phyloP scores from a whole-genome alignment of 495 filamentous ascomycete species.

The Platismatia glauca region DNA sequence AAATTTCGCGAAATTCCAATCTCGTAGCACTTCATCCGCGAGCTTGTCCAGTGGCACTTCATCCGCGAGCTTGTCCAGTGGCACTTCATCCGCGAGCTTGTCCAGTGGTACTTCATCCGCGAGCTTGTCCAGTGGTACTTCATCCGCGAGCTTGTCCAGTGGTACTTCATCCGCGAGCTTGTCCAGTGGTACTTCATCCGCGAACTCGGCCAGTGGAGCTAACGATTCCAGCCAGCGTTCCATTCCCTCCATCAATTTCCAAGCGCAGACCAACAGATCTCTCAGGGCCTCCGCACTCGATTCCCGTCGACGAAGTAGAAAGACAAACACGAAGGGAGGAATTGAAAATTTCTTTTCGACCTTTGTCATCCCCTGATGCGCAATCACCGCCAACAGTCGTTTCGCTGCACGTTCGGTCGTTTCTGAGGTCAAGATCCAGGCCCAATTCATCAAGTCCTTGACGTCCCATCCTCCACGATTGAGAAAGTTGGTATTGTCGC shows the following conservation, averaged over 20 bases:
- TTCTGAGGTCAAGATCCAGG: constrained; percentile 44
- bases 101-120: constrained; percentile 15
- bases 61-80: constrained; percentile 9
- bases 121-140: constrained; percentile 17
- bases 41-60: constrained; percentile 13
- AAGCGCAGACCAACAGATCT: constrained; percentile 18
- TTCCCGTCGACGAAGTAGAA: constrained; percentile 39
- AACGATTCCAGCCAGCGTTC: neutral
- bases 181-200: constrained; percentile 15
- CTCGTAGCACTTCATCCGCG: constrained; percentile 12
- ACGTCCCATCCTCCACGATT: constrained; percentile 32
- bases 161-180: constrained; percentile 6
- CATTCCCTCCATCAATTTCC: constrained; percentile 10
- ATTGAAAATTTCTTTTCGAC: constrained; percentile 18
- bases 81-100: constrained; percentile 3
- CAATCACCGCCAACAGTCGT: constrained; percentile 35
- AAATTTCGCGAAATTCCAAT: neutral
- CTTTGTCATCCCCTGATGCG: constrained; percentile 22
- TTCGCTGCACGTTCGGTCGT: constrained; percentile 34
- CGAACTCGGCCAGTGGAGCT: constrained; percentile 2
- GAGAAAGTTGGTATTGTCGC: constrained; percentile 30
- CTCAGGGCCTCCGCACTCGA: constrained; percentile 35
- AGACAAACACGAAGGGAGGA: constrained; percentile 43
- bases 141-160: constrained; percentile 8
- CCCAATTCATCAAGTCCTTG: constrained; percentile 49